Base-by-base conservation (phyloP, 1,139 yeast genomes). In the Nakaseomyces glabratus region DNA sequence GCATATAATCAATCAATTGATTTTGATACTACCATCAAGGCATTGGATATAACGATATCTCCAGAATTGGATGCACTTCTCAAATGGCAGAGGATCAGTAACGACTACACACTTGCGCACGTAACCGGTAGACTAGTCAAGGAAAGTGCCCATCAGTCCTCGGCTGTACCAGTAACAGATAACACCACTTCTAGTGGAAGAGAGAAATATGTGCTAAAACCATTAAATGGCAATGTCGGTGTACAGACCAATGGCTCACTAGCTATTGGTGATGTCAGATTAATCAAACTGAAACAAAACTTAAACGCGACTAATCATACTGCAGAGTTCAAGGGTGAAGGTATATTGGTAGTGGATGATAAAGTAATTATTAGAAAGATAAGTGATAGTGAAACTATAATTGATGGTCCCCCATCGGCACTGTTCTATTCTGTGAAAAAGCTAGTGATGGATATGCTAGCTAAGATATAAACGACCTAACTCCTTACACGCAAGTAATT, bases 291-390 rank as follows among this genome's bases (percentile, higher is more conserved):
- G 38, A 79, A 82, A 49, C 74, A 75, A 48, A 70, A 69, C 40
- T 63, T 88, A 33, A 59, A 69, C 19, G 64, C 67, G 13, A 60
- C 63, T 35, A 81, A 84, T 36, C 72, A 81, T 48, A 66, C 66
- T 37, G 95, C 95, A 0, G 96, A 88, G 51, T 85, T 90, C 55
- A 76, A 82, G 52, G 93, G 96, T 37, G 96, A 86, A 55, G 98
- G 97, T 55, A 77, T 88, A 0, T 63, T 90, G 35, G 94, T 88
- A 6, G 82, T 93, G 24, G 88, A 88, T 50, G 82, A 81, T 40
- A 65, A 64, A 37, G 71, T 90, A 17, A 79, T 88, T 1, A 74
- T 90, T 6, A 65, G 85, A 39, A 88, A 90, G 56, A 68, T 82
- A 3, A 72, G 74, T 7, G 86, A 86, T 33, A 95, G 96, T 26